Conservation (phyloP, 176 grass and related monocot genomes). For the Oryza coarctata region DNA sequence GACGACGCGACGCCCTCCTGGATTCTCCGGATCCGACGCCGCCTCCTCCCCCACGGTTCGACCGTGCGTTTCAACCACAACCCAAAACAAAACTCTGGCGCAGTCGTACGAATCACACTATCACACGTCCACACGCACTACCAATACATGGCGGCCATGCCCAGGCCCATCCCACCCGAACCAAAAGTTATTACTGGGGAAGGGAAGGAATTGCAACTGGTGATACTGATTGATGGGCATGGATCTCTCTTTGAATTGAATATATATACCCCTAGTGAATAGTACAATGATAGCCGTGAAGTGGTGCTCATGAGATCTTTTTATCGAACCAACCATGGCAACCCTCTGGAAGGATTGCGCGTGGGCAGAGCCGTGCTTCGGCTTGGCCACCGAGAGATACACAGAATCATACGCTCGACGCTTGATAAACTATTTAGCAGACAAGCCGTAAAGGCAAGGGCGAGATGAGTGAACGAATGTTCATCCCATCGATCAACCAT, state of each 20-base stretch:
- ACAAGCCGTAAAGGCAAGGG: constrained; percentile 20
- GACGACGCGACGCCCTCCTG: too few species aligned
- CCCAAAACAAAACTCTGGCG: neutral
- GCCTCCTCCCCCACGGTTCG: too few species aligned
- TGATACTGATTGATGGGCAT: neutral
- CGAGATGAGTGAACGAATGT: neutral
- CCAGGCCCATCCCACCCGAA: too few species aligned
- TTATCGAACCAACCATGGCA: neutral
- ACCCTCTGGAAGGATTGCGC: neutral
- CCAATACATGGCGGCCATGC: neutral
- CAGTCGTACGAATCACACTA: too few species aligned
- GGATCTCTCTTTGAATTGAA: neutral
- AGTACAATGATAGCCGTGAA: constrained; percentile 18
- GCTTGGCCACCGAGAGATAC: neutral
- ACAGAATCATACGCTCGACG: neutral
- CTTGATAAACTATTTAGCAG: neutral
- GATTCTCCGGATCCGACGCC: neutral
- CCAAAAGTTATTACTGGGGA: neutral
- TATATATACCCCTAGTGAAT: too few species aligned
- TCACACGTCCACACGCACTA: too few species aligned
- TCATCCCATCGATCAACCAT: neutral
- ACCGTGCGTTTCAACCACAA: too few species aligned
- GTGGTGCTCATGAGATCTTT: neutral
- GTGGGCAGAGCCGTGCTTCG: neutral
- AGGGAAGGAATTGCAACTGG: neutral